phyloP scores from a whole-genome alignment of 345 rosid species.

The Brassica nigra region DNA sequence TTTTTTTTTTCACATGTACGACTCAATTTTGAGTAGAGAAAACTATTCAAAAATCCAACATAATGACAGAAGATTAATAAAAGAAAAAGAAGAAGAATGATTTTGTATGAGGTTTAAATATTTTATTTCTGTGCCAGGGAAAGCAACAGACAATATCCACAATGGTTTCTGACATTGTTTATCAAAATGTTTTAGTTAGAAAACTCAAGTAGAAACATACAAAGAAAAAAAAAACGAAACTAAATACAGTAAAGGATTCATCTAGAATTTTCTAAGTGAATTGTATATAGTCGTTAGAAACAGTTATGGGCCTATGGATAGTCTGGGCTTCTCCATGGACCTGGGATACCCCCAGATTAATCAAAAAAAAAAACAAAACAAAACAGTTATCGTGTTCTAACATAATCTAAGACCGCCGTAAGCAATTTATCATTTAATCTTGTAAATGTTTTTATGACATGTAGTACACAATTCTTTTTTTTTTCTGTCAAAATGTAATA shows the following conservation, averaged over 20 bases:
- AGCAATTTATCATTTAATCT: not conserved
- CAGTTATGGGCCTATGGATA: too few species aligned
- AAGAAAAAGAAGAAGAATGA: not conserved
- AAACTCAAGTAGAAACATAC: not conserved
- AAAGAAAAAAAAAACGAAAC: not conserved
- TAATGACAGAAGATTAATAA: not conserved
- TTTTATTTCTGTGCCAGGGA: not conserved
- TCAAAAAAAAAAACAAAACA: too few species aligned
- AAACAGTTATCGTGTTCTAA: not conserved
- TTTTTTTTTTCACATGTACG: not conserved
- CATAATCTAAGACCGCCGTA: not conserved
- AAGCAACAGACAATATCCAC: not conserved
- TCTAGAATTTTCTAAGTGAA: not conserved
- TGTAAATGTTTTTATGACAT: not conserved
- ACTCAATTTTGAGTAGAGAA: not conserved
- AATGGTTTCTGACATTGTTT: slow-evolving; percentile 2
- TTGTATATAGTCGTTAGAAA: not conserved
- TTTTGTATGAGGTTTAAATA: not conserved
- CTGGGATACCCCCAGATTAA: too few species aligned
- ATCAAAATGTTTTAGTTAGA: not conserved
- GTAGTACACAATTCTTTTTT: not conserved
- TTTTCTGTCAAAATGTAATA: too few species aligned
- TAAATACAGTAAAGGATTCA: not conserved
- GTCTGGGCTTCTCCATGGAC: too few species aligned
- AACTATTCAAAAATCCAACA: not conserved